phyloP scores from a whole-genome alignment of 176 grass and related monocot genomes.

The Phoenix roebelenii region DNA sequence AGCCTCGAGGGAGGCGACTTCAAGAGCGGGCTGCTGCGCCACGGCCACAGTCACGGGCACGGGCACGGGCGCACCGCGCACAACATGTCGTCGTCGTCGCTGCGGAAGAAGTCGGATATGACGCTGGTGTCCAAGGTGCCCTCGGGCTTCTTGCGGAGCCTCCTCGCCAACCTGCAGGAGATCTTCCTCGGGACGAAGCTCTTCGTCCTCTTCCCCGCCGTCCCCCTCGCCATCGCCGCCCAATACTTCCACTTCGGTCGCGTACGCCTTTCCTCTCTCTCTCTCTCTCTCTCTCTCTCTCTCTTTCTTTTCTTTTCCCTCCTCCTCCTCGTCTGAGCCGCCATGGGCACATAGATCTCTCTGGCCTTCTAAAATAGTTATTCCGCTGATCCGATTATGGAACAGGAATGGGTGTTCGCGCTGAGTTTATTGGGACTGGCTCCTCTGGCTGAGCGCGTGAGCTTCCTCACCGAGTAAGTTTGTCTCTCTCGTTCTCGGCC shows the following conservation, averaged over 20 bases:
- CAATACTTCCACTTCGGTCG: conserved; percentile 38
- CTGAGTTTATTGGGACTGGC: conserved; percentile 64
- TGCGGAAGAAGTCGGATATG: conserved; percentile 73
- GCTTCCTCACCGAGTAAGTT: conserved; percentile 94
- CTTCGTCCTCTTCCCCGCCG: conserved; percentile 59
- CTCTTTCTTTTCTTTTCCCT: neutral
- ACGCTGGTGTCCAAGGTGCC: conserved; percentile 62
- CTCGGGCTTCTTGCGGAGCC: conserved; percentile 20
- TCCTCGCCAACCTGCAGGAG: conserved; percentile 76
- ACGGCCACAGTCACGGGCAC: conserved; percentile 19
- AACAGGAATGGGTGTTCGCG: conserved; percentile 77
- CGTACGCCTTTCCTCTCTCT: conserved; percentile 6
- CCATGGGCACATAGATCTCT: too few species aligned
- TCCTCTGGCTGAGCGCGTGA: conserved; percentile 86
- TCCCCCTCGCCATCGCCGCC: conserved; percentile 58
- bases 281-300: neutral
- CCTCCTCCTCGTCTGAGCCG: too few species aligned
- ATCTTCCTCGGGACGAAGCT: conserved; percentile 90
- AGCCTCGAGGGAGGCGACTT: too few species aligned
- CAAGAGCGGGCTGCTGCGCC: too few species aligned
- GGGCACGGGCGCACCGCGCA: conserved; percentile 54
- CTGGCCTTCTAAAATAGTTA: too few species aligned
- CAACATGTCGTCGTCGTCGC: conserved; percentile 64
- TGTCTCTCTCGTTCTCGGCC: neutral
- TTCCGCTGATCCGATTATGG: too few species aligned